phyloP scores from a whole-genome alignment of 306 rosid genomes.

The Clitoria ternatea region DNA sequence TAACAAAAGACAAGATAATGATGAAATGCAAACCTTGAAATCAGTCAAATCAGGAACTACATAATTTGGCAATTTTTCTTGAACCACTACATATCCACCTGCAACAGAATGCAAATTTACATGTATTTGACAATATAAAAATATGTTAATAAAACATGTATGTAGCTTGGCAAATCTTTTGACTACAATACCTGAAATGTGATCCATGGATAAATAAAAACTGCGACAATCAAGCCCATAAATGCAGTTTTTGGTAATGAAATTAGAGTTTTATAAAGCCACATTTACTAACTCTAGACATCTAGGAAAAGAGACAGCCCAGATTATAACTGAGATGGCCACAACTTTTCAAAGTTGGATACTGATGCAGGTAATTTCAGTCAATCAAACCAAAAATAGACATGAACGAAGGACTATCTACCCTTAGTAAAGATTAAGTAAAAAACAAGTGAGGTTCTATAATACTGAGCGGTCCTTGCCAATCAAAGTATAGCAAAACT shows the following conservation, averaged over 20 bases:
- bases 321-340: background rate
- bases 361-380: background rate
- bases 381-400: background rate
- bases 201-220: background rate
- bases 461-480: background rate
- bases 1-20: background rate
- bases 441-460: background rate
- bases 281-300: background rate
- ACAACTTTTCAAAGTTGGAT: background rate
- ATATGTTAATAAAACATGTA: background rate
- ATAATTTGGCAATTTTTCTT: constrained; percentile 59
- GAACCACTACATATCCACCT: constrained; percentile 57
- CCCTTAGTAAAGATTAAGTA: background rate
- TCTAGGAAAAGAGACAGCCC: background rate
- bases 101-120: constrained; percentile 23
- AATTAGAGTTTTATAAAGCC: background rate
- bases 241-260: background rate
- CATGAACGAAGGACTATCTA: background rate
- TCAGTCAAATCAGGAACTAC: constrained; percentile 55
- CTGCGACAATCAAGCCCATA: background rate
- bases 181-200: background rate
- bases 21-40: constrained; percentile 43
- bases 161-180: background rate
- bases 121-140: background rate
- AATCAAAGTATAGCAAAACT: background rate